Conservation (phyloP, 2,329 filamentous ascomycete species). For the Anisogramma anomala region DNA sequence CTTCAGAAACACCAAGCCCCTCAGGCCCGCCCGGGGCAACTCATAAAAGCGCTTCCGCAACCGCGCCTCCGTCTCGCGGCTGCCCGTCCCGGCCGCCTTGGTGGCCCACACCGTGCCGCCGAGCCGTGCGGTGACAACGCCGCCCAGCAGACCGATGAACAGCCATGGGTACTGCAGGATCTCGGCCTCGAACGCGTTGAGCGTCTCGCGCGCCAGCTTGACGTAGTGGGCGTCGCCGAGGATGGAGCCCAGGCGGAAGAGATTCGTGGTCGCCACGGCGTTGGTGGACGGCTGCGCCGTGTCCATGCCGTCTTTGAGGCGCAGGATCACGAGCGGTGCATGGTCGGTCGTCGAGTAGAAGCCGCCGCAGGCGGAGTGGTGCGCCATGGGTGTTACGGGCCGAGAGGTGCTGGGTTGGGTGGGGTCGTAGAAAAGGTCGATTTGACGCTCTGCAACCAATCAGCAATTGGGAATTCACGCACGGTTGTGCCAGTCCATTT, state of each 20-base stretch:
- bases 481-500: too few relatives aligned
- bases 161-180: conserved; percentile 88
- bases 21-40: conserved; percentile 21
- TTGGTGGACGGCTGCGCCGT: conserved; percentile 84
- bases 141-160: conserved; percentile 68
- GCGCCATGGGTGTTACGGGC: conserved; percentile 20
- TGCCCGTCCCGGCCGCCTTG: conserved; percentile 4
- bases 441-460: conserved; percentile 51
- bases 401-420: conserved; percentile 27
- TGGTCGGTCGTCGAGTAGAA: conserved; percentile 61
- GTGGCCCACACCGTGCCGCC: conserved; percentile 41
- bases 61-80: conserved; percentile 10
- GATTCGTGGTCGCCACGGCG: conserved; percentile 71
- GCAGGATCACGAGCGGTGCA: conserved; percentile 62
- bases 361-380: conserved; percentile 37
- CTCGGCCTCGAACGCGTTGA: conserved; percentile 81
- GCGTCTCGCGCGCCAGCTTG: conserved; percentile 57
- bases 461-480: conserved; percentile 10
- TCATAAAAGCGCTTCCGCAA: conserved; percentile 15
- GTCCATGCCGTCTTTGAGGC: conserved; percentile 93
- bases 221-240: conserved; percentile 55
- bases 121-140: conserved; percentile 62
- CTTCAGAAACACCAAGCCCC: conserved; percentile 18
- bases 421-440: conserved; percentile 63
- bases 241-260: conserved; percentile 67